Conservation (phyloP, 163 green algal species). For the Scenedesmus sp. region DNA sequence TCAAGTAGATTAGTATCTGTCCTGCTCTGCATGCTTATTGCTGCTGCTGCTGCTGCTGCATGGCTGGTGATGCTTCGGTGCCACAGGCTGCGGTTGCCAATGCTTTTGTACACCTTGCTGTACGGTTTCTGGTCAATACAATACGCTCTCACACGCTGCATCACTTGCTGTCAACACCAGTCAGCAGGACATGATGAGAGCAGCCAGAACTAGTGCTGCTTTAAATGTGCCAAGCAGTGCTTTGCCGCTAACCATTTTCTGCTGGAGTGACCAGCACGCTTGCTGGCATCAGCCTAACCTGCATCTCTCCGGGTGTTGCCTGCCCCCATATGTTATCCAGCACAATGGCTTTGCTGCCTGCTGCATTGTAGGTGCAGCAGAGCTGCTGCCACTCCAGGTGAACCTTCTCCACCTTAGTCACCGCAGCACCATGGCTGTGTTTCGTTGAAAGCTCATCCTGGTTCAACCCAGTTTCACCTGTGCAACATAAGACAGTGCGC, state of each 20-base stretch:
- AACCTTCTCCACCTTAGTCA: conserved; percentile 38
- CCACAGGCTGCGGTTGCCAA: no score
- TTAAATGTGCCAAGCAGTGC: no score
- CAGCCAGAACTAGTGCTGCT: no score
- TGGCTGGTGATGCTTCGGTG: no score
- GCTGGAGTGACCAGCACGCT: not conserved
- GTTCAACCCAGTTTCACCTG: not conserved
- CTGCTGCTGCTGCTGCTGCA: not conserved
- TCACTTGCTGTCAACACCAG: not conserved
- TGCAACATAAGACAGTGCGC: not conserved
- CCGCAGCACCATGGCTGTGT: not conserved
- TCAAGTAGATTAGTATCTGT: not conserved
- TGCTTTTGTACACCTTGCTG: no score
- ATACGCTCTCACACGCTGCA: no score
- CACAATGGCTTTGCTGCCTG: conserved; percentile 6
- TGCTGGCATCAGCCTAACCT: not conserved
- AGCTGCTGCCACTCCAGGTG: conserved; percentile 60
- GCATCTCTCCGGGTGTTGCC: conserved; percentile 37
- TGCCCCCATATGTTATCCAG: conserved; percentile 21
- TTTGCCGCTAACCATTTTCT: not conserved
- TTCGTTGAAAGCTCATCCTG: not conserved
- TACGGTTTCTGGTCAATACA: no score
- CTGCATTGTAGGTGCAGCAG: conserved; percentile 55
- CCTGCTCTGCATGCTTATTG: not conserved
- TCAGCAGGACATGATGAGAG: no score